Conservation (phyloP, 108 stramenopile species). For the Nitzschia sp. region DNA sequence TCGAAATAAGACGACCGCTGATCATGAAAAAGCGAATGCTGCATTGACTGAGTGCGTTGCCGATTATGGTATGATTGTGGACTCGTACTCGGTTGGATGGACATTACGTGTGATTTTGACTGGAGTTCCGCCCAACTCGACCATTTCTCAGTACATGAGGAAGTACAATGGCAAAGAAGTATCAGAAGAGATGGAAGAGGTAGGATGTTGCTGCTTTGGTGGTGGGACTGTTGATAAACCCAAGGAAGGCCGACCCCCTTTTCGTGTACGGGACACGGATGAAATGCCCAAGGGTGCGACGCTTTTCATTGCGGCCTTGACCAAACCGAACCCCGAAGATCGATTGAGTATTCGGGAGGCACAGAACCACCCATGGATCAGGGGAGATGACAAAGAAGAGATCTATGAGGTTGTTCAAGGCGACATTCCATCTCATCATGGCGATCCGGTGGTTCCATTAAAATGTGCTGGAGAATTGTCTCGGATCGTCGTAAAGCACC, state of each 20-base stretch:
- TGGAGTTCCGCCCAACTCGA: conserved; percentile 74
- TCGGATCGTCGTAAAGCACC: conserved; percentile 36
- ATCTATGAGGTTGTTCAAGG: conserved; percentile 55
- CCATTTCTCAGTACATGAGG: conserved; percentile 67
- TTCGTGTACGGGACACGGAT: conserved; percentile 51
- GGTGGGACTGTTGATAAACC: background rate
- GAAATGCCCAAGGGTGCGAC: conserved; percentile 62
- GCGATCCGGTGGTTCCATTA: conserved; percentile 64
- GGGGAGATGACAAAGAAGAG: conserved; percentile 50
- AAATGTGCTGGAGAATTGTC: conserved; percentile 54
- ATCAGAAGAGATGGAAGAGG: conserved; percentile 18
- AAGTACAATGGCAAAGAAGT: conserved; percentile 33
- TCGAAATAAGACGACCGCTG: conserved; percentile 44
- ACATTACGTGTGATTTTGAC: conserved; percentile 79
- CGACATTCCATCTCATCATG: conserved; percentile 53
- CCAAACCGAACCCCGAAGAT: conserved; percentile 53
- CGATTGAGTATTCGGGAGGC: conserved; percentile 79
- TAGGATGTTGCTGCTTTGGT: conserved; percentile 44
- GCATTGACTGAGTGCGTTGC: conserved; percentile 74
- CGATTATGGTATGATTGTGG: conserved; percentile 87
- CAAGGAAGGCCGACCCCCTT: conserved; percentile 12
- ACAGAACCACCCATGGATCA: conserved; percentile 72
- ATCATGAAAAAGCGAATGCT: conserved; percentile 44
- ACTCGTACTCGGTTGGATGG: conserved; percentile 81
- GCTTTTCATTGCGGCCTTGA: conserved; percentile 55